Evolutionary conservation across 495 filamentous ascomycete genomes (phyloP).

Genomic region (Darksidea phi): DNA sequence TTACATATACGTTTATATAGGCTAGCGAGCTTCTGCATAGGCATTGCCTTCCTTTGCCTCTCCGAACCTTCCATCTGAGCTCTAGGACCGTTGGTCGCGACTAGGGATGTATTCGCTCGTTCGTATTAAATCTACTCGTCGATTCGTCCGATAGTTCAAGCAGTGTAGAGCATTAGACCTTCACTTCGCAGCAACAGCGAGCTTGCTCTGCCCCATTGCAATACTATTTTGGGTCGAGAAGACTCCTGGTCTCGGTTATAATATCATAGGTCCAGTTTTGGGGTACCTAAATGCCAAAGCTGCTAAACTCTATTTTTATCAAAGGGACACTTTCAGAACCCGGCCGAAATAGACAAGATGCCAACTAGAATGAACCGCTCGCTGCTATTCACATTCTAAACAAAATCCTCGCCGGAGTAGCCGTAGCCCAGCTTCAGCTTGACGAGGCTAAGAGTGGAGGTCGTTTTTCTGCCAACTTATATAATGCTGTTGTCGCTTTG

Average conservation of each 20-base stretch:
- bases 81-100: constrained; percentile 3
- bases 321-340: too few relatives aligned
- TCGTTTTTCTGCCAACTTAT: too few relatives aligned
- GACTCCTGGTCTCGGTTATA: constrained; percentile 12
- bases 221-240: constrained; percentile 9
- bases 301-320: too few relatives aligned
- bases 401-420: too few relatives aligned
- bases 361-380: too few relatives aligned
- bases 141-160: constrained; percentile 16
- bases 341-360: background rate
- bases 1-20: constrained; percentile 18
- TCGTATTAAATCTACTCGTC: constrained; percentile 8
- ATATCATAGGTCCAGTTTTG: background rate
- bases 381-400: too few relatives aligned
- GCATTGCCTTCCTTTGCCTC: constrained; percentile 8
- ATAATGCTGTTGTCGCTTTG: too few relatives aligned
- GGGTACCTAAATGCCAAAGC: too few relatives aligned
- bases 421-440: too few relatives aligned
- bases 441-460: too few relatives aligned
- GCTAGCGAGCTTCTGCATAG: constrained; percentile 17
- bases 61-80: constrained; percentile 8
- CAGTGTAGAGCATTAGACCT: constrained; percentile 3
- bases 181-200: too few relatives aligned
- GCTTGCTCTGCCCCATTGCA: constrained; percentile 14
- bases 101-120: constrained; percentile 6